A percentile compares a stretch with the other conserved stretches of the same genome.
Conservation (phyloP, 257 asterid genomes). For the Capsicum baccatum region DNA sequence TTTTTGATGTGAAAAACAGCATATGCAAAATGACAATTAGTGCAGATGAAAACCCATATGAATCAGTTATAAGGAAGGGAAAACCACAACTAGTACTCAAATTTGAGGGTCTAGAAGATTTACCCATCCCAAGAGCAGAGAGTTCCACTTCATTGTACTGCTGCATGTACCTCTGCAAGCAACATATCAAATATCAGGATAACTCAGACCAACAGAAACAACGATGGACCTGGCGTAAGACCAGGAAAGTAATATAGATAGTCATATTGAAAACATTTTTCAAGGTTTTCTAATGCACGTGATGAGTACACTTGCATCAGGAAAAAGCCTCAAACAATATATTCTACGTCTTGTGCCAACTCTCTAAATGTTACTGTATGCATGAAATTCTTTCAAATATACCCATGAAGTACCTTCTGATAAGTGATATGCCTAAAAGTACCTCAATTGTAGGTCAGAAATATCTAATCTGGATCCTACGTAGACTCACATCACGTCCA, state of each 20-base stretch:
- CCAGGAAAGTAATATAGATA: not conserved
- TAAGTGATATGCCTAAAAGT: not conserved
- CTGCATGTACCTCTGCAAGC: conserved; percentile 73
- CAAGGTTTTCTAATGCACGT: not conserved
- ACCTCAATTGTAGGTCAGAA: not conserved
- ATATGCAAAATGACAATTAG: not conserved
- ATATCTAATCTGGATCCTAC: not conserved
- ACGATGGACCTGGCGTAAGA: not conserved
- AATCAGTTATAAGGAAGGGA: not conserved
- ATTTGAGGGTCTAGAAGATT: conserved; percentile 18
- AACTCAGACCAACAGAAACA: not conserved
- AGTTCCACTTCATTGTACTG: conserved; percentile 71
- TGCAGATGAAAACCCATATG: not conserved
- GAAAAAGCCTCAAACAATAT: not conserved
- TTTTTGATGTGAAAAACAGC: not conserved
- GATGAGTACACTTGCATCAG: not conserved
- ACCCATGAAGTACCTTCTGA: not conserved
- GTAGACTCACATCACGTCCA: not conserved
- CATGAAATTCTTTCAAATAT: not conserved
- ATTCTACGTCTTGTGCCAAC: not conserved
- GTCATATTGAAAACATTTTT: not conserved
- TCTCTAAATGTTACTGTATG: not conserved
- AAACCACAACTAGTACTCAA: not conserved
- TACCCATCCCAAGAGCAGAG: conserved; percentile 91
- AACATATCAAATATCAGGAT: conserved; percentile 16